Evolutionary conservation across 345 rosid genomes (phyloP).

Genomic region (Leavenworthia alabamica): DNA sequence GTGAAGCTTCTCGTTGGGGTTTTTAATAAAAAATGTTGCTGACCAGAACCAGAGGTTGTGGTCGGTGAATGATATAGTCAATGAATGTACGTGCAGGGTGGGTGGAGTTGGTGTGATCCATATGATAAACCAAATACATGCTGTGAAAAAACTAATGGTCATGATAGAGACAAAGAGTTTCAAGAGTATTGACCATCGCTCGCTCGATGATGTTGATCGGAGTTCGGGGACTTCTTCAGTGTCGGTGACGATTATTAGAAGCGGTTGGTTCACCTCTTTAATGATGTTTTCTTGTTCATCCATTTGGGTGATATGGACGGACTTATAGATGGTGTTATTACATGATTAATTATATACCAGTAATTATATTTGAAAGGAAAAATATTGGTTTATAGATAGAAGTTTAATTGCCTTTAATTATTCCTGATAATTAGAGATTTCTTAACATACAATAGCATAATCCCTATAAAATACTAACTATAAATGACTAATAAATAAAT

Average conservation of each 20-base stretch:
- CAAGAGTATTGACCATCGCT: neutral
- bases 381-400: neutral
- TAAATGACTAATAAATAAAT: too few species aligned
- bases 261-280: neutral
- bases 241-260: neutral
- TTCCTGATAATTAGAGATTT: neutral
- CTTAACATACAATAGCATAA: neutral
- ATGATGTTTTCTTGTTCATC: neutral
- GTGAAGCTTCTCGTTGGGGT: constrained; percentile 10
- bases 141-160: neutral
- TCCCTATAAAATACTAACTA: neutral
- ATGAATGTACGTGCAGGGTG: constrained; percentile 5
- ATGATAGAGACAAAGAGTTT: neutral
- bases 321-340: neutral
- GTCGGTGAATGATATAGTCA: constrained; percentile 1
- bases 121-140: neutral
- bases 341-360: too few species aligned
- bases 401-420: neutral
- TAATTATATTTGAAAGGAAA: too few species aligned
- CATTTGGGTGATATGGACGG: neutral
- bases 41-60: constrained; percentile 11
- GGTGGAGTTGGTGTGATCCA: constrained; percentile 22
- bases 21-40: constrained; percentile 15
- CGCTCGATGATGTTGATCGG: neutral
- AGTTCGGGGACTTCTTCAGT: neutral